Evolutionary conservation across 371 early-diverging fungal genomes (phyloP).

Genomic region (Chytridium lagenaria): DNA sequence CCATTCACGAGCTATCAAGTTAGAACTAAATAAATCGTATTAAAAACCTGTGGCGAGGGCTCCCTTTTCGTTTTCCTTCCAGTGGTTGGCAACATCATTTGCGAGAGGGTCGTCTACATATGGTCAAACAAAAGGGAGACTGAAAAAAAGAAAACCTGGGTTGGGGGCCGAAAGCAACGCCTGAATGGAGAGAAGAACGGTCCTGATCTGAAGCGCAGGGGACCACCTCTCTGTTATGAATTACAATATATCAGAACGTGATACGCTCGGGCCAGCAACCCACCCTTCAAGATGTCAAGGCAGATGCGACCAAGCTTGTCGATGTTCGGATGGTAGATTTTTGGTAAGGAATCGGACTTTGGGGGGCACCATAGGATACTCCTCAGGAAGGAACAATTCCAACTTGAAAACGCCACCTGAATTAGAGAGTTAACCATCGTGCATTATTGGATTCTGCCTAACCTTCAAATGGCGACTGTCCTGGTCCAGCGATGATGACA

Average conservation of each 20-base stretch:
- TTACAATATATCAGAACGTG: neutral
- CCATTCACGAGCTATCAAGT: slow-evolving; percentile 38
- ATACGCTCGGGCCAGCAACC: slow-evolving; percentile 11
- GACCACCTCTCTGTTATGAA: slow-evolving; percentile 93
- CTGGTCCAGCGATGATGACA: slow-evolving; percentile 95
- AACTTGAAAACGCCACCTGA: slow-evolving; percentile 96
- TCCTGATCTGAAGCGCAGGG: slow-evolving; percentile 97
- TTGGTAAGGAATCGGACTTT: slow-evolving; percentile 96
- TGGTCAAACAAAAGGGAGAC: neutral
- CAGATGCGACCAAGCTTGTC: slow-evolving; percentile 99
- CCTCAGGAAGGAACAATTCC: slow-evolving; percentile 96
- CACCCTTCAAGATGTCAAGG: slow-evolving; percentile 97
- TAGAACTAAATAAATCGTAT: slow-evolving; percentile 4
- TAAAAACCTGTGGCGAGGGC: slow-evolving; percentile 89
- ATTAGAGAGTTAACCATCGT: too few relatives aligned
- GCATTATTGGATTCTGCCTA: slow-evolving; percentile 22
- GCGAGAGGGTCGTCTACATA: slow-evolving; percentile 95
- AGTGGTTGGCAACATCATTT: slow-evolving; percentile 98
- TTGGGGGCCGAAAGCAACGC: slow-evolving; percentile 99
- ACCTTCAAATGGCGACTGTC: slow-evolving; percentile 98
- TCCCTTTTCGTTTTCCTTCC: slow-evolving; percentile 93
- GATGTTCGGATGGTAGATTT: slow-evolving; percentile 99
- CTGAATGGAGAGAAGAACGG: slow-evolving; percentile 97
- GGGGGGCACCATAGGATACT: slow-evolving; percentile 99
- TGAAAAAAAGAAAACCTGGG: slow-evolving; percentile 61